Evolutionary conservation across 164 flowering plant species (phyloP), one percentile per base, ranked within the genome.

Genomic region (Annona squamosa): DNA sequence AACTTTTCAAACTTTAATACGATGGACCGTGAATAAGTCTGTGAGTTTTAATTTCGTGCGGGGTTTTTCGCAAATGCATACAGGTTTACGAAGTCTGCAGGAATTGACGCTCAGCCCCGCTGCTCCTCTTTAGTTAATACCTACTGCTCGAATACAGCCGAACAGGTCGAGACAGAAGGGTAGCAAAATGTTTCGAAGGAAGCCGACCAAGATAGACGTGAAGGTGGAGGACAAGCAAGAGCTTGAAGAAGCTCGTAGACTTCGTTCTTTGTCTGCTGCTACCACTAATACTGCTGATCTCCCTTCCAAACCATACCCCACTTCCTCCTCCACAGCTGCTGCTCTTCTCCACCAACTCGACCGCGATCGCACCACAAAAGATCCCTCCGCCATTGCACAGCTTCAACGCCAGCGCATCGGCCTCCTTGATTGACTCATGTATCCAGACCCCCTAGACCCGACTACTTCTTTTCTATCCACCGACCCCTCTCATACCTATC

Each of bases 331-430:
- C 37, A 45, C 71, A 5, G 48, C 71, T n/a, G 41, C 71, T 52
- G 41, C 72, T 61, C 72, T 71, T 65, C 72, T 71, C 72, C 72
- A 71, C 46, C 65, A 71, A 3, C 43, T 71, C n/a, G 72, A 71
- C 17, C 72, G 37, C 6, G 5, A 46, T 17, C 43, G 65, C 65
- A 71, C 57, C 37, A 26, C 37, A 26, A 26, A 26, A 71, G 70
- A 45, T 52, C 18, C 70, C 47, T 52, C 59, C 59, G 13, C 59
- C 59, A 52, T 52, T 52, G 9, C 59, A 10, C 59, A 7, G 13
- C 59, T 52, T 52, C 19, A 45, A 67, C 46, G n/a, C 70, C 70
- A 67, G 3, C 48, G 70, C 48, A 67, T 67, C 52, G 70, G 70
- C 17, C 70, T 46, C 48, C 18, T 46, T 52, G 44, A 46, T 4